These are phyloP conservation scores for Entomortierella lignicola DNA, from an alignment of 192 early-diverging fungal species.

Conservation along the genomic window DNA sequence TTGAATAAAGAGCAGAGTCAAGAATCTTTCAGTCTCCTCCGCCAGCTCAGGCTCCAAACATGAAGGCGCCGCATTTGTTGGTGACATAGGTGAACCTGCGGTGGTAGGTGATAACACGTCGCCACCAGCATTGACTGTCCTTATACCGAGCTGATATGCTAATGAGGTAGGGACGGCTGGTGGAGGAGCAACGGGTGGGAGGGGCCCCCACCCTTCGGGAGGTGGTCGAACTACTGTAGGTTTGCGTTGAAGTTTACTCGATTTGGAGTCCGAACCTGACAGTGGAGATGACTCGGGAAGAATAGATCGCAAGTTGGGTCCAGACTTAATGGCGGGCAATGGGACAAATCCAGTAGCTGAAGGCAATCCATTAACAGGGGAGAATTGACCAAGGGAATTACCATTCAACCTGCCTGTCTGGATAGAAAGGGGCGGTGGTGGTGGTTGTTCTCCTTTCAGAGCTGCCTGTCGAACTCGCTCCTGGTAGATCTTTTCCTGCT, in stretches of 20 bases:
- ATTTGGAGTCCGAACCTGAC: conserved; percentile 38
- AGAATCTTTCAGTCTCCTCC: conserved; percentile 48
- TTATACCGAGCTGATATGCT: conserved; percentile 43
- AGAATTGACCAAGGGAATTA: not conserved
- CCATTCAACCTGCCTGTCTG: not conserved
- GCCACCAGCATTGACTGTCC: conserved; percentile 15
- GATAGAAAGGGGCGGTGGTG: conserved; percentile 19
- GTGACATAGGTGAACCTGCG: conserved; percentile 27
- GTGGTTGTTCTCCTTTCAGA: conserved; percentile 30
- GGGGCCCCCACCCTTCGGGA: conserved; percentile 52
- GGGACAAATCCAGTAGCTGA: conserved; percentile 34
- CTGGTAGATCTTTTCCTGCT: conserved; percentile 51
- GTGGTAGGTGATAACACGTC: conserved; percentile 7
- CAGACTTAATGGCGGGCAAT: conserved; percentile 48
- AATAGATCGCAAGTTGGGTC: conserved; percentile 37
- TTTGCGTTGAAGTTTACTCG: conserved; percentile 27
- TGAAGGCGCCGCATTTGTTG: conserved; percentile 27
- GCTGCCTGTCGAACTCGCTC: conserved; percentile 48
- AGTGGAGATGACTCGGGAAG: conserved; percentile 41
- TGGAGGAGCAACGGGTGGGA: conserved; percentile 49
- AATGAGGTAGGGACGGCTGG: conserved; percentile 42
- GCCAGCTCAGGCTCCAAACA: conserved; percentile 52
- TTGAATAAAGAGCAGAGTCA: conserved; percentile 49
- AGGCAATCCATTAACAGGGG: conserved; percentile 21
- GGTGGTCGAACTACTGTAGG: conserved; percentile 48